phyloP scores from a whole-genome alignment of 768 basidiomycete genomes.

The Tulasnella sp. region DNA sequence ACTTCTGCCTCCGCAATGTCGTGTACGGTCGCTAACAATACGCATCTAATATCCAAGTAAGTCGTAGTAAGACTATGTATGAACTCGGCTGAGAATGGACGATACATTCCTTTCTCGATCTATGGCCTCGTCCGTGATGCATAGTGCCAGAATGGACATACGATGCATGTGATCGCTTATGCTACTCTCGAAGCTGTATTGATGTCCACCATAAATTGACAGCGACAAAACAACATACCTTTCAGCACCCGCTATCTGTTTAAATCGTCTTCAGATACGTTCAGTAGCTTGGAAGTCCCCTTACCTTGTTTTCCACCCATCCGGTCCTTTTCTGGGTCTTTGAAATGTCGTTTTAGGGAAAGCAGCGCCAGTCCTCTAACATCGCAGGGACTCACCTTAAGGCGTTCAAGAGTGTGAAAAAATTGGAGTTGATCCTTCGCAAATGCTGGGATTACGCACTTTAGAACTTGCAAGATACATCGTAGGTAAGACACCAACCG shows the following conservation, averaged over 20 bases:
- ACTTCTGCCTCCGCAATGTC: slow-evolving; percentile 97
- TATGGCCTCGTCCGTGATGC: slow-evolving; percentile 58
- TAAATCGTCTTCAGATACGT: neutral
- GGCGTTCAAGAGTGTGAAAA: slow-evolving; percentile 74
- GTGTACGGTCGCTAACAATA: slow-evolving; percentile 85
- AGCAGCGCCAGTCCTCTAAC: too few species aligned
- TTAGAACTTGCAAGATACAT: neutral
- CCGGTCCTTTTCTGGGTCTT: slow-evolving; percentile 94
- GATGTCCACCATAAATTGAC: too few species aligned
- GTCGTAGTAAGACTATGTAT: slow-evolving; percentile 22
- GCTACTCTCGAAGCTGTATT: slow-evolving; percentile 28
- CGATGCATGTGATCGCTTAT: slow-evolving; percentile 97
- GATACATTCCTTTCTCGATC: slow-evolving; percentile 57
- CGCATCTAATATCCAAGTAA: slow-evolving; percentile 40
- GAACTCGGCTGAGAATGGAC: slow-evolving; percentile 18
- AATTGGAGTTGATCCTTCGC: slow-evolving; percentile 71
- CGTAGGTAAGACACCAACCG: neutral
- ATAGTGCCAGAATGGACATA: slow-evolving; percentile 91
- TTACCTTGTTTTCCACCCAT: slow-evolving; percentile 77
- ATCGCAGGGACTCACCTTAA: slow-evolving; percentile 51
- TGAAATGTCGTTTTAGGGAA: too few species aligned
- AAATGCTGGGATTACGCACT: too few species aligned
- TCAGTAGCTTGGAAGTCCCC: slow-evolving; percentile 18
- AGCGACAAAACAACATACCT: slow-evolving; percentile 38
- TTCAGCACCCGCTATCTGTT: slow-evolving; percentile 70